Conservation (phyloP, 495 filamentous ascomycete species). For the Bombardia bombarda region DNA sequence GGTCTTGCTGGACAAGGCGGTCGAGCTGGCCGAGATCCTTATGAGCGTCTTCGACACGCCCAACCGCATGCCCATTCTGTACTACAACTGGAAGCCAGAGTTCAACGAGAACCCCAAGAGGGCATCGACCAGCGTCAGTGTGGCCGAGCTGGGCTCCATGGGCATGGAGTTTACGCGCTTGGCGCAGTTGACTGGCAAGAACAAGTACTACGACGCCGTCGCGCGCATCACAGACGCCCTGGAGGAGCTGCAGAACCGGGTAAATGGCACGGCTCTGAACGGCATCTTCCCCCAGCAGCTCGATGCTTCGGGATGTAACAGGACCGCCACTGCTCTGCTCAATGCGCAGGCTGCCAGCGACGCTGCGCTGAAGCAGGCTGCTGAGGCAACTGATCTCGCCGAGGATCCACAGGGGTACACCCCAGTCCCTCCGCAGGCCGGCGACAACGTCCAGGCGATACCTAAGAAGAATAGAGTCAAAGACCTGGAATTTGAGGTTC, state of each 20-base stretch:
- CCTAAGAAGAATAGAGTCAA: not conserved
- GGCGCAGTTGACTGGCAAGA: slow-evolving; percentile 78
- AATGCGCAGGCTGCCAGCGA: slow-evolving; percentile 10
- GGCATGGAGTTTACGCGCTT: slow-evolving; percentile 93
- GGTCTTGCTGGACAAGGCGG: slow-evolving; percentile 74
- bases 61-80: slow-evolving; percentile 87
- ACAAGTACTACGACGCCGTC: slow-evolving; percentile 91
- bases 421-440: not conserved
- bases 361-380: slow-evolving; percentile 15
- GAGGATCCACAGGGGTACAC: slow-evolving; percentile 8
- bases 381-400: slow-evolving; percentile 1
- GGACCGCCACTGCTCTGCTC: slow-evolving; percentile 23
- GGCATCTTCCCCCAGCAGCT: slow-evolving; percentile 79
- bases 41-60: slow-evolving; percentile 94
- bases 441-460: not conserved
- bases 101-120: slow-evolving; percentile 57
- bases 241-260: slow-evolving; percentile 60
- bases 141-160: slow-evolving; percentile 85
- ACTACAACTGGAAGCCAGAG: slow-evolving; percentile 73
- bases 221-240: slow-evolving; percentile 85
- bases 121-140: slow-evolving; percentile 52
- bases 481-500: slow-evolving; percentile 2
- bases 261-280: slow-evolving; percentile 56
- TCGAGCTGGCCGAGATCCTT: slow-evolving; percentile 79
- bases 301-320: slow-evolving; percentile 60